phyloP scores from a whole-genome alignment of 169 alveolate genomes.

The Hepatocystis sp. region DNA sequence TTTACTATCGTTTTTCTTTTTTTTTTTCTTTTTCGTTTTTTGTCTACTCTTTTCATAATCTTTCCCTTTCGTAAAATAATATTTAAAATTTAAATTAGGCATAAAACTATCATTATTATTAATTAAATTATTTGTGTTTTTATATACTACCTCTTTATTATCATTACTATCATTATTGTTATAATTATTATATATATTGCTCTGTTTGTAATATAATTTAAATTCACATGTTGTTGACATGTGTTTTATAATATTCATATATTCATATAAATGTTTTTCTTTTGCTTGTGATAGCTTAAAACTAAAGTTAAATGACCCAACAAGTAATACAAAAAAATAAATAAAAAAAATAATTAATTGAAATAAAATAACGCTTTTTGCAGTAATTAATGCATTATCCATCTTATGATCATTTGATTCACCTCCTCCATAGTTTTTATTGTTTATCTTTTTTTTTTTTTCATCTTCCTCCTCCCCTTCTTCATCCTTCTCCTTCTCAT shows the following conservation, averaged over 20 bases:
- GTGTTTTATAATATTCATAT: conserved; percentile 17
- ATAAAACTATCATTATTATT: conserved; percentile 7
- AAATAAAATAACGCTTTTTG: conserved; percentile 42
- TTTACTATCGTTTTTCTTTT: not conserved
- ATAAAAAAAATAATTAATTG: conserved; percentile 38
- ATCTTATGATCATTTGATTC: conserved; percentile 78
- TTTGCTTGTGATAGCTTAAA: conserved; percentile 67
- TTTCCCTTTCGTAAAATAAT: conserved; percentile 69
- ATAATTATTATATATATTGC: not conserved
- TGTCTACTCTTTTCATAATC: conserved; percentile 16
- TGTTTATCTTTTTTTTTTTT: not conserved
- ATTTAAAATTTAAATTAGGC: conserved; percentile 27
- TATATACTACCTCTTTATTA: not conserved
- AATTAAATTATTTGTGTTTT: conserved; percentile 21
- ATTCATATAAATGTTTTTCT: conserved; percentile 71
- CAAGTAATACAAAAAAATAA: conserved; percentile 50
- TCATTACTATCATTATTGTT: not conserved
- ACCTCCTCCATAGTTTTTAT: conserved; percentile 1
- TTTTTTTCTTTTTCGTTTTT: not conserved
- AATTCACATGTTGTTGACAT: not conserved
- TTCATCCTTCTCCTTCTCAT: conserved; percentile 4
- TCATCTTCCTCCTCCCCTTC: conserved; percentile 19
- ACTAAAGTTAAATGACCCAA: conserved; percentile 74
- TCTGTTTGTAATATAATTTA: not conserved
- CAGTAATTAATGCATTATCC: conserved; percentile 6